Evolutionary conservation across 768 basidiomycete species (phyloP).

Genomic region (Boletus coccyginus): DNA sequence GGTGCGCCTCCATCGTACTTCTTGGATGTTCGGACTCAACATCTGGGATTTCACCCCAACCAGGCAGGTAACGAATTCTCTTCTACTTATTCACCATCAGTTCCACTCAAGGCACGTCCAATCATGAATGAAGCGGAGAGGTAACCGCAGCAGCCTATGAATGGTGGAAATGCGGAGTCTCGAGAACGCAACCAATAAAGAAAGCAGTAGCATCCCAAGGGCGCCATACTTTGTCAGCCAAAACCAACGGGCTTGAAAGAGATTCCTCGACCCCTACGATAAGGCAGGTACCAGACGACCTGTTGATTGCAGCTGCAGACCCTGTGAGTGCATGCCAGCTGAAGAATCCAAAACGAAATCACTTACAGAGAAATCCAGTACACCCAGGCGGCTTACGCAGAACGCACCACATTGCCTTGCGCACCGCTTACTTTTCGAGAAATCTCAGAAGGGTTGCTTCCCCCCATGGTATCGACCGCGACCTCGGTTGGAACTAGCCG

Average conservation of each 20-base stretch:
- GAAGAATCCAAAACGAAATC: not conserved
- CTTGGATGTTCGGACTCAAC: not conserved
- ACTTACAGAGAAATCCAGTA: slow-evolving; percentile 40
- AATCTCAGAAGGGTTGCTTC: slow-evolving; percentile 56
- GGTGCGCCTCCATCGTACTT: slow-evolving; percentile 14
- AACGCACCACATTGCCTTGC: slow-evolving; percentile 53
- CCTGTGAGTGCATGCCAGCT: slow-evolving; percentile 15
- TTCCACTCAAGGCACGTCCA: not conserved
- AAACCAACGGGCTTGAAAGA: not conserved
- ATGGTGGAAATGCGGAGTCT: slow-evolving; percentile 50
- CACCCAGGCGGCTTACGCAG: slow-evolving; percentile 55
- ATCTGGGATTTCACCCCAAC: not conserved
- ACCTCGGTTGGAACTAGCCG: slow-evolving; percentile 2
- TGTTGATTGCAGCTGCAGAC: slow-evolving; percentile 24
- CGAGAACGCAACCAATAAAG: slow-evolving; percentile 22
- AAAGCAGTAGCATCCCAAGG: not conserved
- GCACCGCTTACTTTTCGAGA: slow-evolving; percentile 60
- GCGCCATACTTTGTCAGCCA: not conserved
- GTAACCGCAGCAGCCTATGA: slow-evolving; percentile 56
- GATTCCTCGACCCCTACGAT: not conserved
- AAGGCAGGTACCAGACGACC: slow-evolving; percentile 13
- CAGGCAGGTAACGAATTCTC: slow-evolving; percentile 24
- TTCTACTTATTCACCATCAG: slow-evolving; percentile 21
- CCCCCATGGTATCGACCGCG: slow-evolving; percentile 24
- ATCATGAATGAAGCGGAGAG: slow-evolving; percentile 49